Percentiles rank a stretch among this genome's conserved stretches.
phyloP scores from a whole-genome alignment of 2,329 filamentous ascomycete genomes.

The Emergomyces africanus region DNA sequence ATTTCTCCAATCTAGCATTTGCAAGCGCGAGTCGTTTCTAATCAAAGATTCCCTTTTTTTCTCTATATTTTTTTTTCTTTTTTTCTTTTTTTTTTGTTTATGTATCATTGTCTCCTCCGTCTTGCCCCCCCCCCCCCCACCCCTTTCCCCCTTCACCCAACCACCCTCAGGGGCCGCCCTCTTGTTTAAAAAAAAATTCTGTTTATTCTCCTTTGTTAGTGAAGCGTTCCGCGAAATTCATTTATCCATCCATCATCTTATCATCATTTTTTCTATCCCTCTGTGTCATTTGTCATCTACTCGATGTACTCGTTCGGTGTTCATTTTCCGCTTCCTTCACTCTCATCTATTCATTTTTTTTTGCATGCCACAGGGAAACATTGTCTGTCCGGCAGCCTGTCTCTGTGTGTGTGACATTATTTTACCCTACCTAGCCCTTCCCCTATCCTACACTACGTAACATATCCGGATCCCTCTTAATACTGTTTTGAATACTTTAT shows the following conservation, averaged over 20 bases:
- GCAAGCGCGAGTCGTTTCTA: slow-evolving; percentile 32
- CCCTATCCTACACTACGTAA: neutral
- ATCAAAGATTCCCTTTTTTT: slow-evolving; percentile 4
- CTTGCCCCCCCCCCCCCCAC: slow-evolving; percentile 3
- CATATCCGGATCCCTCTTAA: neutral
- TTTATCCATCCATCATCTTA: neutral
- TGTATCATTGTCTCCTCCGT: slow-evolving; percentile 14
- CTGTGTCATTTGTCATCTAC: neutral
- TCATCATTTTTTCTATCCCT: neutral
- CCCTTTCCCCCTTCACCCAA: no score
- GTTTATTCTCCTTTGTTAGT: slow-evolving; percentile 9
- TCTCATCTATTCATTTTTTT: neutral
- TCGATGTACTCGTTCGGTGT: neutral
- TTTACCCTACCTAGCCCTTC: neutral
- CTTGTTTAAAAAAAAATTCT: neutral
- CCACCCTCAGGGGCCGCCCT: no score
- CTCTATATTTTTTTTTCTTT: slow-evolving; percentile 4
- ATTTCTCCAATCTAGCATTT: slow-evolving; percentile 31
- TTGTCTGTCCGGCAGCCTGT: neutral
- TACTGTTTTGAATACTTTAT: slow-evolving; percentile 5
- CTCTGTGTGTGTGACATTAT: neutral
- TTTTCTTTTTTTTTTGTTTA: neutral
- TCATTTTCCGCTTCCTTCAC: neutral
- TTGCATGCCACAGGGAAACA: slow-evolving; percentile 3
- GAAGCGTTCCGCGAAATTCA: slow-evolving; percentile 11